A percentile compares a stretch with the other conserved stretches of the same genome.
These are phyloP conservation scores for Arxiozyma telluris DNA, from an alignment of 1,139 yeast species.

Conservation along the genomic window DNA sequence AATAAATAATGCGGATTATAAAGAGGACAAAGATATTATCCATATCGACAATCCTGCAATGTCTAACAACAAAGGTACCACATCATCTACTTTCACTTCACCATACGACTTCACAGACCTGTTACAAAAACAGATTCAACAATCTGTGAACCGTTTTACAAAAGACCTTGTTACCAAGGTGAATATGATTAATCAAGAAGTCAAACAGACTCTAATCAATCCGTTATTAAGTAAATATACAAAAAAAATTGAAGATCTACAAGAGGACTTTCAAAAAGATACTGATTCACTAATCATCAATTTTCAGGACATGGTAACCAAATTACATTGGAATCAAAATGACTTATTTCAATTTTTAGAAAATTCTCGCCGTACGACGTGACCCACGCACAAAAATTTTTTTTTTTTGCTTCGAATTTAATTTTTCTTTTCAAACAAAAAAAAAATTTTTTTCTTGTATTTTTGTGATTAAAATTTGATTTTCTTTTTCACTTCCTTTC, in stretches of 20 bases:
- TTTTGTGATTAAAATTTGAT: too few relatives aligned
- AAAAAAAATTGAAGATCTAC: conserved; percentile 27
- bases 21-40: not conserved
- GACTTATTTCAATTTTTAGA: not conserved
- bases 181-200: conserved; percentile 30
- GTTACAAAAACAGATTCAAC: conserved; percentile 31
- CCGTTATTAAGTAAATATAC: conserved; percentile 32
- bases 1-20: not conserved
- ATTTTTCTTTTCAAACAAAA: too few relatives aligned
- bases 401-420: not conserved
- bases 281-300: conserved; percentile 31
- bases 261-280: conserved; percentile 30
- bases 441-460: too few relatives aligned
- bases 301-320: conserved; percentile 24
- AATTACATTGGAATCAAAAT: conserved; percentile 1
- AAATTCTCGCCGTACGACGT: conserved; percentile 1
- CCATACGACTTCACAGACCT: conserved; percentile 11
- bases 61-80: not conserved
- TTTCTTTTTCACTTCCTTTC: too few relatives aligned
- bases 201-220: conserved; percentile 29
- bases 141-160: conserved; percentile 30
- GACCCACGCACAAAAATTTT: conserved; percentile 3
- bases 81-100: not conserved
- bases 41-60: not conserved
- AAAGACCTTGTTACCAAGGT: conserved; percentile 30